Conservation (phyloP, 1,284 basidiomycete species). For the Moesziomyces globuligerus region DNA sequence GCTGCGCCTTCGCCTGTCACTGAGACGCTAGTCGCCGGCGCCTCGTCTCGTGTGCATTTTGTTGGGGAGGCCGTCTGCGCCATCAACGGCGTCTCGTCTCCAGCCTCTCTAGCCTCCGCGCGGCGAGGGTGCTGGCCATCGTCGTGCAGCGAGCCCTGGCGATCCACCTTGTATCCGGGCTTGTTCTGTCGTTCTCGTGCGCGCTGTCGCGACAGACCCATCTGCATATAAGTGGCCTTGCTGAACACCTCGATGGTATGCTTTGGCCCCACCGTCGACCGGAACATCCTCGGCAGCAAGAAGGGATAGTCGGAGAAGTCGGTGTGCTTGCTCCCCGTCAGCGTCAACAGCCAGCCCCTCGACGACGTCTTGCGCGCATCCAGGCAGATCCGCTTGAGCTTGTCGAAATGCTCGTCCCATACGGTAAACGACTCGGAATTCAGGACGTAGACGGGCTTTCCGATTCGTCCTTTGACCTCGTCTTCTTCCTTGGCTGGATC, state of each 20-base stretch:
- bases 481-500: slow-evolving; percentile 42
- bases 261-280: slow-evolving; percentile 51
- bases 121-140: neutral
- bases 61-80: slow-evolving; percentile 2
- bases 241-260: slow-evolving; percentile 48
- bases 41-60: neutral
- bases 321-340: slow-evolving; percentile 56
- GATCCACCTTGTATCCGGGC: slow-evolving; percentile 16
- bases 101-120: neutral
- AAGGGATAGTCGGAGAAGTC: slow-evolving; percentile 59
- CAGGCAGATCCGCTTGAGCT: slow-evolving; percentile 41
- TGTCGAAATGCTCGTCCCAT: slow-evolving; percentile 51
- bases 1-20: neutral
- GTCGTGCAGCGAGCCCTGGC: slow-evolving; percentile 9
- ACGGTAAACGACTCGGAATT: slow-evolving; percentile 56
- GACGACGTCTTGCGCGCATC: slow-evolving; percentile 35
- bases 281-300: slow-evolving; percentile 53
- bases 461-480: slow-evolving; percentile 28
- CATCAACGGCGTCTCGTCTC: neutral
- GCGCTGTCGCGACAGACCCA: slow-evolving; percentile 39
- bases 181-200: slow-evolving; percentile 14
- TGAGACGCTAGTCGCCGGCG: neutral
- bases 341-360: slow-evolving; percentile 58
- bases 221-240: slow-evolving; percentile 46
- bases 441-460: slow-evolving; percentile 52